A percentile compares a stretch with the other conserved stretches of the same genome.
phyloP scores from a whole-genome alignment of 2,329 filamentous ascomycete genomes.

The Clathrospora elynae region DNA sequence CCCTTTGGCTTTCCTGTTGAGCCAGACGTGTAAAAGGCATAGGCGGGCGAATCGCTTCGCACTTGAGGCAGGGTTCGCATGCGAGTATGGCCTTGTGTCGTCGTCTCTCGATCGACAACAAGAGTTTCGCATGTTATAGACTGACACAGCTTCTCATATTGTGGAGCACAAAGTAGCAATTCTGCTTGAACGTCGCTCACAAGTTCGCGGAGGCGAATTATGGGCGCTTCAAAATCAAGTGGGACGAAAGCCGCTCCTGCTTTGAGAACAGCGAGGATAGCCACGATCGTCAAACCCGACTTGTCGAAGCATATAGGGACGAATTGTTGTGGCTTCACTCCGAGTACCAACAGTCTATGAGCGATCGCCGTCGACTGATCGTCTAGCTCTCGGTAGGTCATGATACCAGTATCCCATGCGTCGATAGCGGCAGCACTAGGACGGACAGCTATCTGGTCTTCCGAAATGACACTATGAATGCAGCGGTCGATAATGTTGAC shows the following conservation, averaged over 20 bases:
- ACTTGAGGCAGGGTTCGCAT: conserved; percentile 40
- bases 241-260: conserved; percentile 46
- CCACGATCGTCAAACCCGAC: conserved; percentile 40
- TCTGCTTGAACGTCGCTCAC: conserved; percentile 38
- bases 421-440: conserved; percentile 33
- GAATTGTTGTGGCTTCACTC: conserved; percentile 33
- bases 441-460: conserved; percentile 26
- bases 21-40: conserved; percentile 65
- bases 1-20: conserved; percentile 64
- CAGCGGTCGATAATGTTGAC: conserved; percentile 32
- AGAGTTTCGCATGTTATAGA: conserved; percentile 35
- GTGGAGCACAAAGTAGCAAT: conserved; percentile 35
- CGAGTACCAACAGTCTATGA: conserved; percentile 26
- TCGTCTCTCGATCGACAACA: conserved; percentile 47
- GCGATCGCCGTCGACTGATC: conserved; percentile 34
- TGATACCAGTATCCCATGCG: conserved; percentile 35
- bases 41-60: conserved; percentile 59
- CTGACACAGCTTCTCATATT: conserved; percentile 30
- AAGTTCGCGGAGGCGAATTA: conserved; percentile 46
- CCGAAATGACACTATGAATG: conserved; percentile 37
- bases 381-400: conserved; percentile 39
- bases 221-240: conserved; percentile 46
- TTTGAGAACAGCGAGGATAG: conserved; percentile 48
- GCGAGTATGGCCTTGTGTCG: conserved; percentile 44
- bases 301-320: conserved; percentile 48